Percentiles rank a stretch among this genome's conserved stretches.
Evolutionary conservation across 768 basidiomycete genomes (phyloP).

Genomic region (Leccinum aurantiacum): DNA sequence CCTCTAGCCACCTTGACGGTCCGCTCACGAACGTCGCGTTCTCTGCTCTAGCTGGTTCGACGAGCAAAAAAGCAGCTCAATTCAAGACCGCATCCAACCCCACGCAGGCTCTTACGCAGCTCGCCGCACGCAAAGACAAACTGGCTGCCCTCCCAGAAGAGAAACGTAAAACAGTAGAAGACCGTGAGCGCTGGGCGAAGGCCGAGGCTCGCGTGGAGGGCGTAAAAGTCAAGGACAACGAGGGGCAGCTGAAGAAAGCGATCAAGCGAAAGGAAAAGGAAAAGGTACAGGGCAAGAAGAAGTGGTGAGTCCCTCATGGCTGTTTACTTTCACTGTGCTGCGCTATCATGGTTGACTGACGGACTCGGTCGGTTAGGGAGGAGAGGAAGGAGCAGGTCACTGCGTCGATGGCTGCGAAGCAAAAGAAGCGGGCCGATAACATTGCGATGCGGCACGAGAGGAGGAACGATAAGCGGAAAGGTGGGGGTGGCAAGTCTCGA

Average conservation of each 20-base stretch:
- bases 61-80: conserved; percentile 47
- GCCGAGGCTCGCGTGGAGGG: conserved; percentile 87
- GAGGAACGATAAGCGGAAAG: conserved; percentile 59
- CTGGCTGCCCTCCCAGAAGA: conserved; percentile 77
- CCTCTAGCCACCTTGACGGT: conserved; percentile 35
- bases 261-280: conserved; percentile 90
- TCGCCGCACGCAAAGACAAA: conserved; percentile 75
- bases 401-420: conserved; percentile 75
- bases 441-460: conserved; percentile 84
- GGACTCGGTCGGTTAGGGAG: conserved; percentile 51
- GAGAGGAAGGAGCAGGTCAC: conserved; percentile 80
- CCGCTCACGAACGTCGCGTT: conserved; percentile 69
- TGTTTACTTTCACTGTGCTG: background rate
- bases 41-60: conserved; percentile 55
- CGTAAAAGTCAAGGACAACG: conserved; percentile 89
- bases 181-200: conserved; percentile 87
- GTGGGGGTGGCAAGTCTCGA: conserved; percentile 56
- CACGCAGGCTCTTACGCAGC: conserved; percentile 78
- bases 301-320: conserved; percentile 57
- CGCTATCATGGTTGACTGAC: background rate
- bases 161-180: conserved; percentile 76
- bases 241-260: conserved; percentile 83
- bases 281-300: conserved; percentile 79
- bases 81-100: conserved; percentile 80
- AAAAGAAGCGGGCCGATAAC: conserved; percentile 91